These are phyloP conservation scores for Ascoidea asiatica DNA, from an alignment of 805 yeast genomes.

Conservation along the genomic window DNA sequence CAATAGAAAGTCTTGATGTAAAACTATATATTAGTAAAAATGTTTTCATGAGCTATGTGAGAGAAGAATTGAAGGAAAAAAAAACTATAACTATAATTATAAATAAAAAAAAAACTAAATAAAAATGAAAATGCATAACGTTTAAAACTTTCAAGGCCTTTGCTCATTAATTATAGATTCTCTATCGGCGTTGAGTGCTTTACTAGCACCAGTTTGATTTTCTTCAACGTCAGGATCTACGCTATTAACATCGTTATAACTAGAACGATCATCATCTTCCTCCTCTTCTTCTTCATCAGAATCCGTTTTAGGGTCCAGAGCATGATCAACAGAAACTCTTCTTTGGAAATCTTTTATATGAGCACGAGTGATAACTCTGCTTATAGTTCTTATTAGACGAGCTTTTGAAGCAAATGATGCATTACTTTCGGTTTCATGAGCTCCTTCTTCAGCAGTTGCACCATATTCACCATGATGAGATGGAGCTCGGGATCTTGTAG, in stretches of 20 bases:
- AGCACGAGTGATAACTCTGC: conserved; percentile 53
- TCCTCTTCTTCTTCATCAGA: conserved; percentile 16
- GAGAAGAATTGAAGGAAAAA: too few relatives aligned
- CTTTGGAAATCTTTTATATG: conserved; percentile 82
- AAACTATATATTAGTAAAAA: too few relatives aligned
- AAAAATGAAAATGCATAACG: too few relatives aligned
- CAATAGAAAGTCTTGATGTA: too few relatives aligned
- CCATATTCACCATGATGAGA: neutral
- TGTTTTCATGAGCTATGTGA: too few relatives aligned
- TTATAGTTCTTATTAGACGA: conserved; percentile 24
- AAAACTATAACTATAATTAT: too few relatives aligned
- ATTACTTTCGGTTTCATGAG: conserved; percentile 3
- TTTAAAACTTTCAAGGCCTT: too few relatives aligned
- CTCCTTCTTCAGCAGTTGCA: neutral
- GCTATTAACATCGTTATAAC: neutral
- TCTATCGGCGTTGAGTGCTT: too few relatives aligned
- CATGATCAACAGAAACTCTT: conserved; percentile 18
- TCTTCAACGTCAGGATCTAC: too few relatives aligned
- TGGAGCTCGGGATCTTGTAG: neutral
- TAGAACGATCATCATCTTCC: conserved; percentile 10
- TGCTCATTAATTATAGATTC: too few relatives aligned
- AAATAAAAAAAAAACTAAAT: too few relatives aligned
- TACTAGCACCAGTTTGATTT: too few relatives aligned
- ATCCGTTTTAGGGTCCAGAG: conserved; percentile 9
- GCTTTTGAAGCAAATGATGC: conserved; percentile 10